Percentiles rank a stretch among this genome's conserved stretches.
These are phyloP conservation scores for Backusella psychrophila DNA, from an alignment of 192 early-diverging fungal species.

Conservation along the genomic window DNA sequence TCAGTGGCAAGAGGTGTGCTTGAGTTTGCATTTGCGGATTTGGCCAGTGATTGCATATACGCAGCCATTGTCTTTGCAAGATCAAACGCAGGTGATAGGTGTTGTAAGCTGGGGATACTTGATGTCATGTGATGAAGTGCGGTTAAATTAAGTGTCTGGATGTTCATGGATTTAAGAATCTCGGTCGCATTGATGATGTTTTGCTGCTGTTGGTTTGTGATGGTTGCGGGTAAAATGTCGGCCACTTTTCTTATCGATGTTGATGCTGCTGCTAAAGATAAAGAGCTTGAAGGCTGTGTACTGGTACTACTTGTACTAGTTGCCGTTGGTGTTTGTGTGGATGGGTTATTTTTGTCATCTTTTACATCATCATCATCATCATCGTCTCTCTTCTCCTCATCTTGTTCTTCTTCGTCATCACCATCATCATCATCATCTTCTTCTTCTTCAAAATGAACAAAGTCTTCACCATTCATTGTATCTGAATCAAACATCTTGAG, in stretches of 20 bases:
- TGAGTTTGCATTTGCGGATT: slow-evolving; percentile 10
- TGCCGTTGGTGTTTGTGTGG: slow-evolving; percentile 17
- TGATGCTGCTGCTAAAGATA: neutral
- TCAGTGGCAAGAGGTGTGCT: slow-evolving; percentile 10
- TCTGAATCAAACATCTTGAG: neutral
- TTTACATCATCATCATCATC: neutral
- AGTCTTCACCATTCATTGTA: neutral
- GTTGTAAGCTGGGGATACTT: slow-evolving; percentile 14
- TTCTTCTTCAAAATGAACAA: neutral
- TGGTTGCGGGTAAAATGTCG: neutral
- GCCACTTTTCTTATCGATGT: neutral
- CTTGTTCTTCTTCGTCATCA: neutral
- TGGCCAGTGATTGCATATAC: slow-evolving; percentile 23
- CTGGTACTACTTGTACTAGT: neutral
- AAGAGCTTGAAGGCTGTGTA: neutral
- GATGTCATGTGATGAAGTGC: slow-evolving; percentile 23
- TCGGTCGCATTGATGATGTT: slow-evolving; percentile 13
- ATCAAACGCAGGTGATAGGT: slow-evolving; percentile 18
- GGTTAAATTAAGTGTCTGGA: slow-evolving; percentile 16
- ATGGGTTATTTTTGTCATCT: neutral
- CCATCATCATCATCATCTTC: neutral
- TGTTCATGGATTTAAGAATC: slow-evolving; percentile 21
- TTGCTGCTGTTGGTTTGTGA: neutral
- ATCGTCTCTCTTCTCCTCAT: neutral
- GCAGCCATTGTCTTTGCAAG: slow-evolving; percentile 18